Evolutionary conservation across 108 stramenopile species (phyloP).

Genomic region (Nitzschia sp.): DNA sequence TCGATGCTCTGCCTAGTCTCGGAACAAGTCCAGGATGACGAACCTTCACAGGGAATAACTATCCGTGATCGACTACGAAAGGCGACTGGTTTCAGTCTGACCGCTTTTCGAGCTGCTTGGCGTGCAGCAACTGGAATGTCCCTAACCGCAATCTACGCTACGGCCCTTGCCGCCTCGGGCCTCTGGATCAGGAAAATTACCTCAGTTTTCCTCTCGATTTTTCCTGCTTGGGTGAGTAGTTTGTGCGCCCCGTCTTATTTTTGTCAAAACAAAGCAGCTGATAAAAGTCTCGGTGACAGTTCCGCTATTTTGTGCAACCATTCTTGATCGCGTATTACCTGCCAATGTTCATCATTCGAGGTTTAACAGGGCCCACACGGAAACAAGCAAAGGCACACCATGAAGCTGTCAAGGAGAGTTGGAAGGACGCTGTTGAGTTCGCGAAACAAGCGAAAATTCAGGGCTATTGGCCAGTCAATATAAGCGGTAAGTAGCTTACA

Average conservation of each 20-base stretch:
- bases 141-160: conserved; percentile 44
- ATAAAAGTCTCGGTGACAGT: too few relatives aligned
- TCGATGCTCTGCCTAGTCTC: too few relatives aligned
- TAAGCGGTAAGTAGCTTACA: conserved; percentile 57
- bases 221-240: conserved; percentile 34
- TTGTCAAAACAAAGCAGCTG: too few relatives aligned
- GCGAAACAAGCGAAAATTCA: conserved; percentile 46
- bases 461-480: conserved; percentile 59
- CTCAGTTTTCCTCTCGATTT: conserved; percentile 19
- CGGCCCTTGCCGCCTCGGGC: conserved; percentile 26
- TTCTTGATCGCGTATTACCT: conserved; percentile 69
- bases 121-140: conserved; percentile 64
- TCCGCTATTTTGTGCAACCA: conserved; percentile 76
- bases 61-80: conserved; percentile 36
- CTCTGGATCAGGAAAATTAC: conserved; percentile 40
- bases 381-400: conserved; percentile 41
- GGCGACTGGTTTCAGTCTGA: conserved; percentile 68
- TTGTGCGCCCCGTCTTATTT: too few relatives aligned
- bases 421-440: conserved; percentile 55
- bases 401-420: conserved; percentile 51
- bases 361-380: conserved; percentile 31
- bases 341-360: conserved; percentile 49
- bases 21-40: not conserved
- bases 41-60: not conserved
- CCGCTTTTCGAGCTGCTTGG: conserved; percentile 57